Evolutionary conservation across 2,329 filamentous ascomycete species (phyloP).

Genomic region (Fusarium robinianum): DNA sequence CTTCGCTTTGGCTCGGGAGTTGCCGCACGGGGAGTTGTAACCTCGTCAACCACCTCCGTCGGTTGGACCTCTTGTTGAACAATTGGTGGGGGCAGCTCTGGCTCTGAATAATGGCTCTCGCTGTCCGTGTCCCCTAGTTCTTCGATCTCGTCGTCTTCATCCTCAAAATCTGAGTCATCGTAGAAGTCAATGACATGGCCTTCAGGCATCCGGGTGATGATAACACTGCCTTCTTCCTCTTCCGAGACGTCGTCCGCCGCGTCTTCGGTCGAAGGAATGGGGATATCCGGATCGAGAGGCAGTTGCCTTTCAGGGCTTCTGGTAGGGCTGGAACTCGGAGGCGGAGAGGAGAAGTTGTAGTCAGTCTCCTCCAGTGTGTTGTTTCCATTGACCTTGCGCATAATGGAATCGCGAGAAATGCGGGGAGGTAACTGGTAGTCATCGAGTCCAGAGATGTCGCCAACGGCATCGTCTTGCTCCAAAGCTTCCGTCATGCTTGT

Average conservation of each 20-base stretch:
- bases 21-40: conserved; percentile 55
- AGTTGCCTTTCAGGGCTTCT: conserved; percentile 58
- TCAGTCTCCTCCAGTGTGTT: conserved; percentile 61
- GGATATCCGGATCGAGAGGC: conserved; percentile 81
- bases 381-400: conserved; percentile 80
- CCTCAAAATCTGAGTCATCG: conserved; percentile 51
- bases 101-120: conserved; percentile 44
- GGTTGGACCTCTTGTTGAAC: conserved; percentile 2
- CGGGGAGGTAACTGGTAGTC: conserved; percentile 72
- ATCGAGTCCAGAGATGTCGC: conserved; percentile 62
- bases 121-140: conserved; percentile 50
- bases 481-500: conserved; percentile 40
- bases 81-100: too few relatives aligned
- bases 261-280: conserved; percentile 85
- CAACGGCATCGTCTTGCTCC: conserved; percentile 63
- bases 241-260: conserved; percentile 56
- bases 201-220: conserved; percentile 69
- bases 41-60: conserved; percentile 49
- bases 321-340: conserved; percentile 54
- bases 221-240: conserved; percentile 61
- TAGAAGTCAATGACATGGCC: conserved; percentile 68
- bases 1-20: conserved; percentile 28
- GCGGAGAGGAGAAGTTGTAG: conserved; percentile 66
- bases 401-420: conserved; percentile 91
- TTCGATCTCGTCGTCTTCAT: conserved; percentile 65